Base-by-base conservation (phyloP, 345 rosid genomes). In the Melastoma malabathricum region DNA sequence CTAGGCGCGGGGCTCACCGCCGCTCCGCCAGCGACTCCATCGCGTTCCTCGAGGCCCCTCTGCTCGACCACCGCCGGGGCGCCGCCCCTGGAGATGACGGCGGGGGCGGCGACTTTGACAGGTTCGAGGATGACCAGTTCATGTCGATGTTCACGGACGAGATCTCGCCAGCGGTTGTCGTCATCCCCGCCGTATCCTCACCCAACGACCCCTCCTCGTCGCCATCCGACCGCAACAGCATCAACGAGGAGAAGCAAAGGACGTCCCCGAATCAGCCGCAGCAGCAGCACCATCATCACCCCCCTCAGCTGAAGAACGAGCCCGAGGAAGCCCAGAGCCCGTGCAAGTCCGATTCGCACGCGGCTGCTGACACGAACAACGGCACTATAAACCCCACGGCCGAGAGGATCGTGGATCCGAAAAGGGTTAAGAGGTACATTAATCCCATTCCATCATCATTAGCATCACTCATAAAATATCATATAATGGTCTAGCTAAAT, bases 181-280 rank as follows among this genome's bases (percentile, higher is more conserved):
- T 70, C 1, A 48, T 46, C 2, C 70, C 64, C 13, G 70, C 72
- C 2, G 62, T 55, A 2, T 71, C 84, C 22, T 66, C 86, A 15
- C 78, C 92, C 2, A 84, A 82, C 56, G 73, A 90, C 5, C 78
- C 92, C 0, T 49, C 94, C 2, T n/a, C n/a, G n/a, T n/a, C n/a
- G n/a, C 81, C 88, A 43, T 84, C 97, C 9, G 94, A 84, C 60
- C 86, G 80, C n/a, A 75, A 88, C 55, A 84, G 86, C 74, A 56
- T 67, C 48, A 70, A 74, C 25, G 86, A 76, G 46, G 83, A 79
- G 44, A 76, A 86, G 66, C 61, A 75, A 25, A 22, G 59, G n/a
- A 50, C 61, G 48, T 56, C 69, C 27, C 44, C 48, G 55, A 58
- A 54, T 13, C 41, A 49, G 15, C 51, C 45, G 38, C 51, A 46